A percentile compares a stretch with the other conserved stretches of the same genome.
phyloP scores from a whole-genome alignment of 352 stramenopile species.

The Pythium chondricola region DNA sequence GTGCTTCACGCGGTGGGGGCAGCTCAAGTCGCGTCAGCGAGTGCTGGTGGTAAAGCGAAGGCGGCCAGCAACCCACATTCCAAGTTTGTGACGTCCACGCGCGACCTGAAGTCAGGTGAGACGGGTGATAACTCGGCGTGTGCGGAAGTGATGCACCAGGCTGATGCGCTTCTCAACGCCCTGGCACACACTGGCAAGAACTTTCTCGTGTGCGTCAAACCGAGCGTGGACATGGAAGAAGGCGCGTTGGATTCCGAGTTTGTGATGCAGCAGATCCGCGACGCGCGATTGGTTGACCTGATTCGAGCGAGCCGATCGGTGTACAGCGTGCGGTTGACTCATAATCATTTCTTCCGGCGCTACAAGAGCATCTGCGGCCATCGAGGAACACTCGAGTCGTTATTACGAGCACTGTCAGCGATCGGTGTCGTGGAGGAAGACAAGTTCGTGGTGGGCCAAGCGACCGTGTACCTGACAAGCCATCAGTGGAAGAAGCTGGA shows the following conservation, averaged over 20 bases:
- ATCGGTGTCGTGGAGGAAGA: slow-evolving; percentile 79
- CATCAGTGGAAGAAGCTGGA: slow-evolving; percentile 80
- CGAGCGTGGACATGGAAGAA: slow-evolving; percentile 56
- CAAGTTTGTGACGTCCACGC: slow-evolving; percentile 26
- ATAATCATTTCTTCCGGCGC: slow-evolving; percentile 72
- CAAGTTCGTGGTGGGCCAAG: slow-evolving; percentile 65
- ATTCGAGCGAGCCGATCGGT: slow-evolving; percentile 68
- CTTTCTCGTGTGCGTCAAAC: slow-evolving; percentile 80
- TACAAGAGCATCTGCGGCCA: slow-evolving; percentile 83
- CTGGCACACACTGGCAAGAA: slow-evolving; percentile 74
- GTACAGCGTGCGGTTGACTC: slow-evolving; percentile 69
- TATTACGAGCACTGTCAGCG: slow-evolving; percentile 67
- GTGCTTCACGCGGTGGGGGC: slow-evolving; percentile 64
- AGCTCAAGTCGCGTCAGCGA: slow-evolving; percentile 52
- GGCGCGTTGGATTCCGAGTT: slow-evolving; percentile 59
- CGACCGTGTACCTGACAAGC: slow-evolving; percentile 70
- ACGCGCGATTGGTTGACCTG: slow-evolving; percentile 65
- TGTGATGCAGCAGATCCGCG: slow-evolving; percentile 65
- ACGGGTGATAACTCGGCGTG: slow-evolving; percentile 34
- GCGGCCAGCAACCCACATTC: slow-evolving; percentile 17
- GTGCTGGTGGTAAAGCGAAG: slow-evolving; percentile 35
- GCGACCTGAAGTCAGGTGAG: slow-evolving; percentile 21
- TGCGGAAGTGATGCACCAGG: slow-evolving; percentile 58
- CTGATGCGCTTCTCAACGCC: slow-evolving; percentile 57
- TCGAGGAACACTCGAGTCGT: slow-evolving; percentile 61